Base-by-base conservation (phyloP, 2,329 filamentous ascomycete species). In the Allantophomopsis lycopodina region DNA sequence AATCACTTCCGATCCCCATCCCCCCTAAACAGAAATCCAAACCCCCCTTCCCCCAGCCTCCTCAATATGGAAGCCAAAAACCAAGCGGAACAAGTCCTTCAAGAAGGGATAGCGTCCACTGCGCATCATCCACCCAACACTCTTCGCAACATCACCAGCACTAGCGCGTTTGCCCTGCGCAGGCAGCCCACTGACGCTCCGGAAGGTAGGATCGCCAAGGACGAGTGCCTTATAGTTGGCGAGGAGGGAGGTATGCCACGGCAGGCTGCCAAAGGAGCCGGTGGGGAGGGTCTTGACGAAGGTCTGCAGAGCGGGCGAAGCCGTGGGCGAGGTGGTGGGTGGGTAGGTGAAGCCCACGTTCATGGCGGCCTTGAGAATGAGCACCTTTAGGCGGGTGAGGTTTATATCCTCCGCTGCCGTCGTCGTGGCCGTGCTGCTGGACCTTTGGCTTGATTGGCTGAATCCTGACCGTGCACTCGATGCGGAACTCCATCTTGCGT, bases 291-390 rank as follows among this genome's bases (percentile, higher is more conserved):
- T 68, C 51, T 87, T 81, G 37, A 89, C 78, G 53, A 91, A 94
- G 2, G 72, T 67, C 20, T 85, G 79, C 2, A 95, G 63, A 1
- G 72, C 71, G 11, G 65, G 61, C 47, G 60, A 67, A 37, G 58
- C 59, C 23, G 40, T 46, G 2, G 50, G 43, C 7, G 38, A 40
- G 2, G 48, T 50, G 10, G 59, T 53, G 11, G 66, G 62, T 2
- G 62, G 55, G 7, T 83, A 79, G 43, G 74, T 71, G 60, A 82
- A 94, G 10, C 87, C 87, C 3, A 82, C 73, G 53, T 89, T 88
- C 63, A 89, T 79, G 17, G 87, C 88, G 1, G 88, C 86, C 55
- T 87, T 87, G 32, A 93, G 66, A 23, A 93, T 77, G 8, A 95
- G 69, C 12, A 79, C 68, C 59, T 88, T 91, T 35, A 94, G 69